Percentiles rank a stretch among this genome's conserved stretches.
phyloP scores from a whole-genome alignment of 73 alveolate genomes.

The Paramecium primaurelia region DNA sequence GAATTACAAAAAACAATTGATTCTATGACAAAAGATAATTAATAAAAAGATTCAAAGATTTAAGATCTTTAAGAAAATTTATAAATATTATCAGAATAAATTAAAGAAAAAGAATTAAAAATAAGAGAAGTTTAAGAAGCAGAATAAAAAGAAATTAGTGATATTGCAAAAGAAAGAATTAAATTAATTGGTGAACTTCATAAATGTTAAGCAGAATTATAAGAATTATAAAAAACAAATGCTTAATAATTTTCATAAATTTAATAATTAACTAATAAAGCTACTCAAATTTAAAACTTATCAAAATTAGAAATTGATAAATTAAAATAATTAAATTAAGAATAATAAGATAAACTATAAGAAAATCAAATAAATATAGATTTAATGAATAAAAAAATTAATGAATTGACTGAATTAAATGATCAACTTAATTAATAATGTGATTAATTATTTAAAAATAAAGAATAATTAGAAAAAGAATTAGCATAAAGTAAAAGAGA shows the following conservation, averaged over 20 bases:
- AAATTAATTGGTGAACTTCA: background rate
- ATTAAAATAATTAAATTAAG: background rate
- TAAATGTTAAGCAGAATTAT: background rate
- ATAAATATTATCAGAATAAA: background rate
- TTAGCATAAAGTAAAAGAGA: background rate
- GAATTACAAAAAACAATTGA: background rate
- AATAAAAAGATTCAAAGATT: background rate
- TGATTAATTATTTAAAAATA: background rate
- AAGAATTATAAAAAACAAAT: background rate
- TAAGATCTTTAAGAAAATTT: background rate
- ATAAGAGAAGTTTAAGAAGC: background rate
- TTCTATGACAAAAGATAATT: background rate
- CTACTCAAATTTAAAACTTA: background rate
- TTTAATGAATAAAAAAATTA: background rate
- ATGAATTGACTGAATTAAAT: background rate
- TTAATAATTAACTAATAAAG: background rate
- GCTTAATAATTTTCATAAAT: background rate
- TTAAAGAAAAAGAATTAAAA: background rate
- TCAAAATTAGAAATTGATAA: background rate
- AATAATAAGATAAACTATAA: background rate
- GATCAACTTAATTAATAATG: background rate
- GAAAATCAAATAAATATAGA: background rate
- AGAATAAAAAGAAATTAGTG: background rate
- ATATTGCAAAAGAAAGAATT: constrained; percentile 9
- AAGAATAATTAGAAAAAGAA: background rate